These are phyloP conservation scores for Coemansia aciculifera DNA, from an alignment of 192 early-diverging fungal genomes.

Conservation along the genomic window DNA sequence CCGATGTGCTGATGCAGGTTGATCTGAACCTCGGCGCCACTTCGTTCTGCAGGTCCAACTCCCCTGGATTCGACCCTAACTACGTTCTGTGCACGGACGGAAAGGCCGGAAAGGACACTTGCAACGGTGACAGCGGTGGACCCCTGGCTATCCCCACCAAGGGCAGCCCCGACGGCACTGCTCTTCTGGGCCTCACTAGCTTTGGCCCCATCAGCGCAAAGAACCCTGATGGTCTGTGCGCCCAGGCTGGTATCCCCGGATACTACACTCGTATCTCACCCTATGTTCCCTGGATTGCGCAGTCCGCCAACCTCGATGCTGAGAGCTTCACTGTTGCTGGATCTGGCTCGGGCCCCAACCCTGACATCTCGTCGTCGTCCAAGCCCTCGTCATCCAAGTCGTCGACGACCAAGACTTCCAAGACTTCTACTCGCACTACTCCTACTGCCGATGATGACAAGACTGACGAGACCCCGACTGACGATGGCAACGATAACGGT, in stretches of 20 bases:
- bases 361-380: background rate
- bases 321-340: conserved; percentile 11
- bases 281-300: conserved; percentile 43
- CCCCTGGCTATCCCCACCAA: conserved; percentile 33
- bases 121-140: conserved; percentile 50
- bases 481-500: background rate
- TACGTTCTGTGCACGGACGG: conserved; percentile 49
- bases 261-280: conserved; percentile 46
- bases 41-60: conserved; percentile 17
- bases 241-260: conserved; percentile 22
- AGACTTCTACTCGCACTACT: conserved; percentile 2
- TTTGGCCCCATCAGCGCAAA: conserved; percentile 23
- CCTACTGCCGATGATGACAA: background rate
- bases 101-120: conserved; percentile 41
- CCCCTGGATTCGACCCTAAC: conserved; percentile 5
- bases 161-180: conserved; percentile 8
- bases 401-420: background rate
- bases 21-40: conserved; percentile 22
- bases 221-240: conserved; percentile 35
- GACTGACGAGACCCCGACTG: background rate
- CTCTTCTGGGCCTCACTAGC: conserved; percentile 42
- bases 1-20: conserved; percentile 37
- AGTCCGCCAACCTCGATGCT: conserved; percentile 15
- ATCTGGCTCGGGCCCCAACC: background rate
- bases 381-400: background rate